Conservation (phyloP, 176 grass and related monocot species). For the Juncus effusus region DNA sequence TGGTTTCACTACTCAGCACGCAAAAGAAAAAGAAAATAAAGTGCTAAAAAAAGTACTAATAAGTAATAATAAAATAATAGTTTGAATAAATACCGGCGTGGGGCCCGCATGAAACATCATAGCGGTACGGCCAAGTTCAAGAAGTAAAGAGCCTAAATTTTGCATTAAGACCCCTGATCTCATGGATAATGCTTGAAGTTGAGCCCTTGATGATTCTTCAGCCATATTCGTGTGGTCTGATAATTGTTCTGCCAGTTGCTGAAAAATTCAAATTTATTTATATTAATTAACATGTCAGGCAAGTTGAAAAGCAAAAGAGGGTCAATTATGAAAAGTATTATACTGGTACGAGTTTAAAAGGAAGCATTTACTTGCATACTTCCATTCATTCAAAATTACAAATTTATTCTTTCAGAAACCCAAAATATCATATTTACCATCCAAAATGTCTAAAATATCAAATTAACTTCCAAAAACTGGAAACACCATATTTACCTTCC, state of each 20-base stretch:
- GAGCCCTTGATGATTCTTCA: constrained; percentile 36
- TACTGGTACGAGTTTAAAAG: too few species aligned
- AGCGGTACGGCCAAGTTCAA: constrained; percentile 86
- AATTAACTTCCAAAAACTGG: too few species aligned
- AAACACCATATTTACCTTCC: too few species aligned
- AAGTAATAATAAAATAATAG: constrained; percentile 8
- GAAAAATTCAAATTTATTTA: constrained; percentile 16
- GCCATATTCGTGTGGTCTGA: constrained; percentile 56
- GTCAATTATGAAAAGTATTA: too few species aligned
- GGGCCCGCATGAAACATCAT: constrained; percentile 65
- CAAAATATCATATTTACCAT: too few species aligned
- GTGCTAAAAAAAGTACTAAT: constrained; percentile 14
- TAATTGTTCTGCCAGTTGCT: constrained; percentile 66
- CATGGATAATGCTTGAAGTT: constrained; percentile 56
- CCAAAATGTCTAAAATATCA: too few species aligned
- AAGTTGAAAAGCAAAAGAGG: too few species aligned
- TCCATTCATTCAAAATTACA: too few species aligned
- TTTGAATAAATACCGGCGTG: constrained; percentile 46
- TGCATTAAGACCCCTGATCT: constrained; percentile 56
- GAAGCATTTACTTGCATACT: too few species aligned
- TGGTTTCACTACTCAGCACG: too few species aligned
- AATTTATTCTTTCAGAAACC: too few species aligned
- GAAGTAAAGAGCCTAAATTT: constrained; percentile 84
- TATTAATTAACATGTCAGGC: too few species aligned
- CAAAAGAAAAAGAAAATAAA: neutral